Base-by-base conservation (phyloP, 2,329 filamentous ascomycete genomes). In the Stylonectria norvegica region DNA sequence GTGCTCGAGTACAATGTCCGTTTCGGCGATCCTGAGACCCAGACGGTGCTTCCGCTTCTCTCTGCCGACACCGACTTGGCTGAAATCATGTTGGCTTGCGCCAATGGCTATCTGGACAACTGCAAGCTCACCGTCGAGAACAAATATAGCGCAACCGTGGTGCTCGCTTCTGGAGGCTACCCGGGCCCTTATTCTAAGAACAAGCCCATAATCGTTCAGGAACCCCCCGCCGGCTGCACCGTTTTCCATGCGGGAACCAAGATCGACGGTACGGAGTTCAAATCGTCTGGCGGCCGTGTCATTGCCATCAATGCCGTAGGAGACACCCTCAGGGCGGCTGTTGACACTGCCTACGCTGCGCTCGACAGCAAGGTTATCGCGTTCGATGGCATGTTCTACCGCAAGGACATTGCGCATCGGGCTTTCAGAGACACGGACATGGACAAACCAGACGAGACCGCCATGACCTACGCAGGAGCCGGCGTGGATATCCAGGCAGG, bases 401-500 rank as follows among this genome's bases (percentile, higher is more conserved):
- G 91, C 53, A 93, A 83, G 65, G 93, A 97, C 50, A 97, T 98
- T 63, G 93, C 89, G 10, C 81, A 90, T 66, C 81, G 86, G 38
- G 80, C 81, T 14, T 82, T 84, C 65, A 75, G 76, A 44, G 55
- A 64, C 22, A 50, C 56, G 1, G 63, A 64, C 20, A 50, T 56
- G 1, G 63, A 64, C 11, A 67, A 71, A 45, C n/a, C n/a, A n/a
- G n/a, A n/a, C n/a, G n/a, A n/a, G n/a, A 68, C 73, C 36, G 71
- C 75, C 37, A 76, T 98, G 62, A 97, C 93, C 6, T 98, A 98
- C 61, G 93, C 91, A 7, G 80, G 87, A 36, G 89, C 93, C 2
- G 93, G 93, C 42, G 93, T 98, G 16, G 93, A 87, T 55, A 95
- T 98, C 48, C 89, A 95, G 50, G 87, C 88, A 5, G 93, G 93